Percentiles rank a stretch among this genome's conserved stretches.
Conservation (phyloP, 176 grass and related monocot genomes). For the Hordeum marinum region DNA sequence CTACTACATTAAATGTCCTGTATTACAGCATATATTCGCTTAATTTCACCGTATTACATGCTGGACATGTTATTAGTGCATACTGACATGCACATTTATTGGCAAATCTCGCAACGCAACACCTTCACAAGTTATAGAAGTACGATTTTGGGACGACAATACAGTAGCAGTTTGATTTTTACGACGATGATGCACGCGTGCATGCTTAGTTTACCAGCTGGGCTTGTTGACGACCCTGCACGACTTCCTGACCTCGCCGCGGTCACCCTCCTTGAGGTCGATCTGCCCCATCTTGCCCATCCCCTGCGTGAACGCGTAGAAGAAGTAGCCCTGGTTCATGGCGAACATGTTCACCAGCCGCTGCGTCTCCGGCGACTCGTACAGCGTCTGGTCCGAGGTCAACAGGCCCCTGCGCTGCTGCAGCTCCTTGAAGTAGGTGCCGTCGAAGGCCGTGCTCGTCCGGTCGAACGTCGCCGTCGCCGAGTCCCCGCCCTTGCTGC, state of each 20-base stretch:
- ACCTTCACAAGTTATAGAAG: not conserved
- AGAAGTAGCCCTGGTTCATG: constrained; percentile 69
- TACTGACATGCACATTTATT: not conserved
- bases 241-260: constrained; percentile 57
- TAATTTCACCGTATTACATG: not conserved
- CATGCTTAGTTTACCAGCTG: not conserved
- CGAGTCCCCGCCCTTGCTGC: constrained; percentile 43
- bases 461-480: constrained; percentile 56
- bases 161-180: not conserved
- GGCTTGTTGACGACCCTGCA: constrained; percentile 57
- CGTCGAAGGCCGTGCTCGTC: constrained; percentile 60
- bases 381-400: constrained; percentile 75
- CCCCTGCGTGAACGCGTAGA: constrained; percentile 69
- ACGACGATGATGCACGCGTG: not conserved
- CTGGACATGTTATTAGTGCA: not conserved
- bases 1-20: not conserved
- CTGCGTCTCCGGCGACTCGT: constrained; percentile 50
- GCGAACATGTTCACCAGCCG: constrained; percentile 57
- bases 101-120: not conserved
- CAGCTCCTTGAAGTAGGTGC: constrained; percentile 60
- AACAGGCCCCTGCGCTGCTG: constrained; percentile 52
- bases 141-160: not conserved
- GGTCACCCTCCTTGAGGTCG: constrained; percentile 60
- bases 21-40: not conserved
- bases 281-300: constrained; percentile 88